A percentile compares a stretch with the other conserved stretches of the same genome.
Conservation (phyloP, 2,329 filamentous ascomycete species). For the Epichloe gansuensis region DNA sequence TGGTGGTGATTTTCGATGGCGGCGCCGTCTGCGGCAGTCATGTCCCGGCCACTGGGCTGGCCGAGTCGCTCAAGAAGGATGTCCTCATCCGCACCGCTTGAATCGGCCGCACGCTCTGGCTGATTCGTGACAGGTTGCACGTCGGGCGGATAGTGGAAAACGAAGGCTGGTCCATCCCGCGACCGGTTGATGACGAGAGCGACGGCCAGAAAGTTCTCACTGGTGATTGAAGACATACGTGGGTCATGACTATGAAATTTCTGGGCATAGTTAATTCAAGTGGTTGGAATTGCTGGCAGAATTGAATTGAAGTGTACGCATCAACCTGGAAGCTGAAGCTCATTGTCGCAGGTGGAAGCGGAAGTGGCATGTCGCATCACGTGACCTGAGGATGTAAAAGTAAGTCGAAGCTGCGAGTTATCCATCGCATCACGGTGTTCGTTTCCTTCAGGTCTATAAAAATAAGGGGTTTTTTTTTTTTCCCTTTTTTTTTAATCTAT, state of each 20-base stretch:
- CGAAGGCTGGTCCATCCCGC: slow-evolving; percentile 65
- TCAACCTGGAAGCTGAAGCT: not conserved
- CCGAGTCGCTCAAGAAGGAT: slow-evolving; percentile 34
- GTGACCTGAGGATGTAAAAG: not conserved
- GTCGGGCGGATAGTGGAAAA: slow-evolving; percentile 76
- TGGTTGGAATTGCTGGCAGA: too few relatives aligned
- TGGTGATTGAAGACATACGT: slow-evolving; percentile 36
- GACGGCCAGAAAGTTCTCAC: slow-evolving; percentile 52
- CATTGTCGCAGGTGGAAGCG: not conserved
- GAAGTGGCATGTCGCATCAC: not conserved
- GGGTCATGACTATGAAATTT: not conserved
- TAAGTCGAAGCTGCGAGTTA: too few relatives aligned
- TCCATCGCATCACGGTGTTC: too few relatives aligned
- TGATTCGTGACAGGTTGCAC: slow-evolving; percentile 27
- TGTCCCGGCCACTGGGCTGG: slow-evolving; percentile 21
- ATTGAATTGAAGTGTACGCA: not conserved
- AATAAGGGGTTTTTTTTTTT: too few relatives aligned
- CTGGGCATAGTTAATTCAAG: too few relatives aligned
- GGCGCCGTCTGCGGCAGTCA: slow-evolving; percentile 21
- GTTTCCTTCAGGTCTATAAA: not conserved
- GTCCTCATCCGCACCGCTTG: slow-evolving; percentile 31
- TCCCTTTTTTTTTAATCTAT: too few relatives aligned
- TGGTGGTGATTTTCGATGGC: slow-evolving; percentile 36
- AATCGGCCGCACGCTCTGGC: slow-evolving; percentile 18
- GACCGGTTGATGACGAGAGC: slow-evolving; percentile 63